Evolutionary conservation across 1,139 yeast species (phyloP).

Genomic region (Yamadazyma spencermartinsiae): DNA sequence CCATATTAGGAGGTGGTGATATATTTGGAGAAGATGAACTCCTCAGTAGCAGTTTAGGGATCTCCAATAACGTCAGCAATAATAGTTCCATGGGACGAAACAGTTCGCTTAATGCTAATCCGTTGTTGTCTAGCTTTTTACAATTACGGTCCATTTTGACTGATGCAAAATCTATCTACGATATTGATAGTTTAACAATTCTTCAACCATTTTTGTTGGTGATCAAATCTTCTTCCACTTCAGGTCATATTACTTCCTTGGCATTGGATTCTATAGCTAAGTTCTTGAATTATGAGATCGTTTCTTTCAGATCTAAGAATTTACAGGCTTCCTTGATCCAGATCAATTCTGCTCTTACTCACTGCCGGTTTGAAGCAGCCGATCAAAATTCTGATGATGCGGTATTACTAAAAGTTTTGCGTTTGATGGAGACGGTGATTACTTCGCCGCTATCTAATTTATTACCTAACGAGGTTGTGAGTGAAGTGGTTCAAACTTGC

Average conservation of each 20-base stretch:
- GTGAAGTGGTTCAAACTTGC: slow-evolving; percentile 90
- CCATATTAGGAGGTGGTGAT: slow-evolving; percentile 68
- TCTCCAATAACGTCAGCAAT: slow-evolving; percentile 20
- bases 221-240: slow-evolving; percentile 81
- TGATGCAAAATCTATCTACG: slow-evolving; percentile 51
- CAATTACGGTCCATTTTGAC: slow-evolving; percentile 72
- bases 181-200: slow-evolving; percentile 70
- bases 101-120: slow-evolving; percentile 43
- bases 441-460: slow-evolving; percentile 62
- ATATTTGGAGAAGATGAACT: slow-evolving; percentile 42
- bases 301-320: slow-evolving; percentile 45
- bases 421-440: slow-evolving; percentile 69
- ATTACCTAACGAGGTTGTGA: slow-evolving; percentile 78
- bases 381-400: slow-evolving; percentile 94
- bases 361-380: slow-evolving; percentile 93
- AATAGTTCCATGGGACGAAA: slow-evolving; percentile 13
- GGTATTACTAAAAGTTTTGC: slow-evolving; percentile 77
- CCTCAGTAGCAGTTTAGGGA: slow-evolving; percentile 27
- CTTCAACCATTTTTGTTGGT: slow-evolving; percentile 85
- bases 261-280: slow-evolving; percentile 78
- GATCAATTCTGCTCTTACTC: slow-evolving; percentile 77
- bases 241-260: slow-evolving; percentile 82
- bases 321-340: slow-evolving; percentile 54
- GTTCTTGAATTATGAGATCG: slow-evolving; percentile 63
- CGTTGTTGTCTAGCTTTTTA: slow-evolving; percentile 77